phyloP scores from a whole-genome alignment of 345 rosid species.

The Lagerstroemia speciosa region DNA sequence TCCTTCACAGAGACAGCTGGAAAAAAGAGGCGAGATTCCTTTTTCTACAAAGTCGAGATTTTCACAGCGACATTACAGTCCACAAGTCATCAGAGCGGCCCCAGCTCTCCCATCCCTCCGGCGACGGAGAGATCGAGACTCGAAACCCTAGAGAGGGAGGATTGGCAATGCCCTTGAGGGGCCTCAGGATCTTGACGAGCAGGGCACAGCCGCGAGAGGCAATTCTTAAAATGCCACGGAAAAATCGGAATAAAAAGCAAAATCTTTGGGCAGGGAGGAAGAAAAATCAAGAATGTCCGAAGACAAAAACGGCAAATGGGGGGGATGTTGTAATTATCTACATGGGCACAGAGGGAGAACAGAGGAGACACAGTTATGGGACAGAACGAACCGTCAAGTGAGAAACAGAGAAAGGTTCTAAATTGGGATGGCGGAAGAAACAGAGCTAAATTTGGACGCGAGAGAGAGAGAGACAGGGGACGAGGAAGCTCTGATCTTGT shows the following conservation, averaged over 20 bases:
- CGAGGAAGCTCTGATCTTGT: not conserved
- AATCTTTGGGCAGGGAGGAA: too few species aligned
- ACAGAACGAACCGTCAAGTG: not conserved
- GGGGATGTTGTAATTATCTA: not conserved
- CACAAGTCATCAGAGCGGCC: not conserved
- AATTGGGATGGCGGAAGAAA: not conserved
- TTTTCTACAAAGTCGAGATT: too few species aligned
- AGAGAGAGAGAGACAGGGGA: not conserved
- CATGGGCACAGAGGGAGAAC: not conserved
- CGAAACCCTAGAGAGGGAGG: slow-evolving; percentile 3
- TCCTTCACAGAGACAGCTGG: not conserved
- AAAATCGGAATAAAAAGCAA: too few species aligned
- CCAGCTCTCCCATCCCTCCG: not conserved
- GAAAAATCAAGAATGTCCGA: not conserved
- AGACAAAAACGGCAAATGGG: not conserved
- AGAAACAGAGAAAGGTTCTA: not conserved
- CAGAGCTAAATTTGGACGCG: not conserved
- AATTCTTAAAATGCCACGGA: not conserved
- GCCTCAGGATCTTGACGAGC: slow-evolving; percentile 7
- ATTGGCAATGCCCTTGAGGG: not conserved
- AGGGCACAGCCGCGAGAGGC: not conserved
- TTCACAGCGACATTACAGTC: not conserved
- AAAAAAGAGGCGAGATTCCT: too few species aligned
- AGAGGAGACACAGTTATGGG: not conserved
- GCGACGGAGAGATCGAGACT: slow-evolving; percentile 9